phyloP scores from a whole-genome alignment of 208 protist species.

The Acanthamoeba culbertsoni region DNA sequence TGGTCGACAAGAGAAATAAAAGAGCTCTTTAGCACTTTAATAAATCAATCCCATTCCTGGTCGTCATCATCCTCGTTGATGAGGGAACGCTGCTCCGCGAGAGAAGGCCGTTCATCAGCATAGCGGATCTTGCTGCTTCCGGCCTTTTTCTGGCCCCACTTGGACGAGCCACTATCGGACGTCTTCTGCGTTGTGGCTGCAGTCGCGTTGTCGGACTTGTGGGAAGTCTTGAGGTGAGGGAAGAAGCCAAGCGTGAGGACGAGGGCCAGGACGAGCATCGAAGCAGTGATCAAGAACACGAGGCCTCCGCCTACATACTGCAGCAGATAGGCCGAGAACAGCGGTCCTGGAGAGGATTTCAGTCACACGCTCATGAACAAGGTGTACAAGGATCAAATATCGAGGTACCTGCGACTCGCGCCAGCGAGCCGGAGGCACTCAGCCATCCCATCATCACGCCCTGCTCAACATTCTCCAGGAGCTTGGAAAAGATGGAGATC shows the following conservation, averaged over 20 bases:
- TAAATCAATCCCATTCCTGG: not conserved
- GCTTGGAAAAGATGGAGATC: slow-evolving; percentile 58
- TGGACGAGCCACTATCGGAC: not conserved
- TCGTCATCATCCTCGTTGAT: slow-evolving; percentile 8
- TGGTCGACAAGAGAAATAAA: not conserved
- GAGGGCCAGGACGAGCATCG: slow-evolving; percentile 8
- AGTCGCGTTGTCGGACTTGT: not conserved
- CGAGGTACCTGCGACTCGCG: not conserved
- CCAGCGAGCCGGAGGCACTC: slow-evolving; percentile 65
- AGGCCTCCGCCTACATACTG: slow-evolving; percentile 34
- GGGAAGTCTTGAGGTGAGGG: slow-evolving; percentile 3
- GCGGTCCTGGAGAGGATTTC: not conserved
- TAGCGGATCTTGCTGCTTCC: not conserved
- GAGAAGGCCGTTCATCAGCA: not conserved
- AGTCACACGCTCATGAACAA: not conserved
- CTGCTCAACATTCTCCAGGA: slow-evolving; percentile 37
- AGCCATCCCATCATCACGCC: slow-evolving; percentile 72
- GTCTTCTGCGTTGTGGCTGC: not conserved
- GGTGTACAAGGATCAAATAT: not conserved
- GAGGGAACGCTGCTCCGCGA: not conserved
- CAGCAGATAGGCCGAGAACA: not conserved
- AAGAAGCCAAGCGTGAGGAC: slow-evolving; percentile 32
- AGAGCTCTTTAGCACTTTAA: not conserved
- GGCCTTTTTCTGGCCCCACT: not conserved
- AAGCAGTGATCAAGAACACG: not conserved